These are phyloP conservation scores for Chionographis japonica DNA, from an alignment of 106 monocot genomes.

Conservation along the genomic window DNA sequence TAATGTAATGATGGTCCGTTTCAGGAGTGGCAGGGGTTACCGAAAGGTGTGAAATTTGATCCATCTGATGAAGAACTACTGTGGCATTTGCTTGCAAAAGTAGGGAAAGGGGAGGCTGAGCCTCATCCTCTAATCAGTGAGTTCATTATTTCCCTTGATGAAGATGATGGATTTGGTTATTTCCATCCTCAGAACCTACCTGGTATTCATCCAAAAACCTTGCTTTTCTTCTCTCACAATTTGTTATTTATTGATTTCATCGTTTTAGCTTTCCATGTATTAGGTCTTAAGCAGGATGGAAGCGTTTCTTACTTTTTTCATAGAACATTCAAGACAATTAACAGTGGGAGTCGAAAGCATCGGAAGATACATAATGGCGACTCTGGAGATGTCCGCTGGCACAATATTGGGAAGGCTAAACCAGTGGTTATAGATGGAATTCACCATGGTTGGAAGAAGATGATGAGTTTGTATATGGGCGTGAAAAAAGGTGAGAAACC, in stretches of 20 bases:
- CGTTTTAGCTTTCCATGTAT: background rate
- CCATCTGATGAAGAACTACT: constrained; percentile 83
- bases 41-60: constrained; percentile 91
- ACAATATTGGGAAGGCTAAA: constrained; percentile 46
- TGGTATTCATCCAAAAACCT: constrained; percentile 25
- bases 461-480: constrained; percentile 45
- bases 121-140: constrained; percentile 84
- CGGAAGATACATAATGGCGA: constrained; percentile 18
- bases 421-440: constrained; percentile 55
- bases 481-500: constrained; percentile 25
- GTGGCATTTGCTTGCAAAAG: constrained; percentile 84
- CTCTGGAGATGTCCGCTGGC: constrained; percentile 45
- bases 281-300: constrained; percentile 89
- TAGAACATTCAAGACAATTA: constrained; percentile 40
- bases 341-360: constrained; percentile 19
- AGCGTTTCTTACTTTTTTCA: constrained; percentile 85
- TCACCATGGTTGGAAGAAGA: constrained; percentile 56
- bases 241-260: background rate
- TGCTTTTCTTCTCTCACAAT: background rate
- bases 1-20: constrained; percentile 6
- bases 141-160: constrained; percentile 66
- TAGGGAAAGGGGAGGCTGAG: constrained; percentile 36
- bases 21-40: constrained; percentile 74
- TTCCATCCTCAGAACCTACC: constrained; percentile 62
- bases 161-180: constrained; percentile 31